Evolutionary conservation across 1,139 yeast genomes (phyloP).

Genomic region (Pichia norvegensis): DNA sequence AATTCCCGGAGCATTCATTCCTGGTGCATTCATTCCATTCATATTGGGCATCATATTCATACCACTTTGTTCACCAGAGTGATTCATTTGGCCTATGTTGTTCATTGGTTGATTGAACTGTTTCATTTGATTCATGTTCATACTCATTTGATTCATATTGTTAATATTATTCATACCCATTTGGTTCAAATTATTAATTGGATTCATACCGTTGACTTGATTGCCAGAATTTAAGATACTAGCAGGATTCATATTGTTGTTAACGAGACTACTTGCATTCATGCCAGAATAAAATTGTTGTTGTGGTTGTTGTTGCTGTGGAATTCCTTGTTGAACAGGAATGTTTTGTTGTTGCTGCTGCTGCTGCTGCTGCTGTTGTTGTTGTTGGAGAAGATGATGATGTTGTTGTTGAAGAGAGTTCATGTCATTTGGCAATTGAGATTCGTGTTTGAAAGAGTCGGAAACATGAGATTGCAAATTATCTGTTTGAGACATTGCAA

Average conservation of each 20-base stretch:
- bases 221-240: background rate
- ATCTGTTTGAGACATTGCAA: background rate
- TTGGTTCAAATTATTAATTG: slow-evolving; percentile 3
- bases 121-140: slow-evolving; percentile 1
- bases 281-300: background rate
- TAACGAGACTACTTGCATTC: background rate
- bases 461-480: background rate
- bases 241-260: background rate
- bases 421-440: background rate
- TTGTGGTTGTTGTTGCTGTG: slow-evolving; percentile 1
- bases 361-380: slow-evolving; percentile 8
- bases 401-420: background rate
- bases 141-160: background rate
- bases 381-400: slow-evolving; percentile 3
- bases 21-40: slow-evolving; percentile 5
- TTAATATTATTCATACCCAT: background rate
- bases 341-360: background rate
- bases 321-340: background rate
- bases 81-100: background rate
- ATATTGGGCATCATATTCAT: slow-evolving; percentile 3
- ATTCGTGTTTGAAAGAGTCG: background rate
- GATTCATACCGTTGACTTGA: slow-evolving; percentile 2
- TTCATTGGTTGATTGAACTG: background rate
- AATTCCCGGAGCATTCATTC: slow-evolving; percentile 3
- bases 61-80: background rate